Evolutionary conservation across 75 land plant genomes (phyloP), one percentile per base, ranked within the genome.

Genomic region (Pseudotsuga menziesii): DNA sequence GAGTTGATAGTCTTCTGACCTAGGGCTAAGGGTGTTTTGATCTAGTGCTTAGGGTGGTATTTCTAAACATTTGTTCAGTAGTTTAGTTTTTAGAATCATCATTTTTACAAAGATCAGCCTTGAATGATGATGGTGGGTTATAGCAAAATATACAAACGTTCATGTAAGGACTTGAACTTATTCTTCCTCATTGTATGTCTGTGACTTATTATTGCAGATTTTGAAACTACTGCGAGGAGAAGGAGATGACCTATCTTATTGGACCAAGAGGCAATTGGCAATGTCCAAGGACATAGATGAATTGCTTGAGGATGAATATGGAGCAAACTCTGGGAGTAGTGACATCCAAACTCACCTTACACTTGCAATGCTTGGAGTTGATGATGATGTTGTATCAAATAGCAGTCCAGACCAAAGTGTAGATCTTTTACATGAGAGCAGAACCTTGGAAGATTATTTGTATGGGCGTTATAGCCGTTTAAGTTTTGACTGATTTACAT

Each of bases 291-390:
- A 78, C 23, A 16, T 56, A n/a, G 83, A 85, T 17, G 41, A 44
- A 8, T 14, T 57, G 13, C 82, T 84, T 67, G 89, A 77, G 22
- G 91, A 85, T 66, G 76, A 77, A 11, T 72, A 67, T 78, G 83
- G 85, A 78, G 71, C 74, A 17, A 41, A 61, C 61, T 56, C 71
- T 20, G 72, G 76, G 39, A 61, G 57, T 29, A 14, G 19, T 61
- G 78, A 79, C 44, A 77, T 96, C 39, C 76, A 84, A 44, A 88
- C 88, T 19, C 92, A 90, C 71, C 64, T 93, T 13, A 83, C 83
- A 6, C 78, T 91, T 39, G 97, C 94, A 19, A 82, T 93, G 83
- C 80, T 84, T 29, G 94, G 87, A 15, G 75, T 89, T 55, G 94
- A 92, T 23, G 98, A 91, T 36, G 94, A 89, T 62, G 62, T 82